These are phyloP conservation scores for Wickerhamiella kurtzmanii DNA, from an alignment of 805 yeast species.

Conservation along the genomic window DNA sequence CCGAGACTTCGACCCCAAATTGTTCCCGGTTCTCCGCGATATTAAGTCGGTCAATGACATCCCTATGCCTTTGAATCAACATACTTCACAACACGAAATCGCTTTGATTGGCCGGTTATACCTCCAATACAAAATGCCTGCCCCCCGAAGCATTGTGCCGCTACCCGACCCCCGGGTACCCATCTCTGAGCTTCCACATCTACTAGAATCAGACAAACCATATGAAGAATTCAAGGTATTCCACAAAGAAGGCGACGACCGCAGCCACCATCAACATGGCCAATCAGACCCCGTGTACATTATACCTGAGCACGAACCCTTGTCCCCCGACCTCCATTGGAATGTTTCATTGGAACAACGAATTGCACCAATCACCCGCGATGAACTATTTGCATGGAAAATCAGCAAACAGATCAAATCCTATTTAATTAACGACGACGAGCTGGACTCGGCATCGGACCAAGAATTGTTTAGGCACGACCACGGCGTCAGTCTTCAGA, in stretches of 20 bases:
- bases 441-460: neutral
- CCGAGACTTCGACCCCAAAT: conserved; percentile 4
- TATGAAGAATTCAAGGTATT: conserved; percentile 1
- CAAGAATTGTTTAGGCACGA: neutral
- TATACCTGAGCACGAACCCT: neutral
- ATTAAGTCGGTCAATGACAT: neutral
- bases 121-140: conserved; percentile 3
- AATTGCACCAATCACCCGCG: neutral
- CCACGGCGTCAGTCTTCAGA: conserved; percentile 2
- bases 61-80: conserved; percentile 1
- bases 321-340: neutral
- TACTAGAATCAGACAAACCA: neutral
- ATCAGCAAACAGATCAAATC: neutral
- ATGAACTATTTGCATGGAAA: neutral
- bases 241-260: neutral
- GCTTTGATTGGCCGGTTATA: conserved; percentile 5
- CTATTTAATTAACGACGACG: neutral
- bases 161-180: neutral
- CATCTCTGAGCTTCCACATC: neutral
- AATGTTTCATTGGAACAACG: neutral
- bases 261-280: conserved; percentile 7
- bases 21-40: conserved; percentile 6
- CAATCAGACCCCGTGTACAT: neutral
- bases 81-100: conserved; percentile 5
- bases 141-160: conserved; percentile 3